Percentiles rank a stretch among this genome's conserved stretches.
Evolutionary conservation across 768 basidiomycete species (phyloP).

Genomic region (Pleurotus citrinopileatus): DNA sequence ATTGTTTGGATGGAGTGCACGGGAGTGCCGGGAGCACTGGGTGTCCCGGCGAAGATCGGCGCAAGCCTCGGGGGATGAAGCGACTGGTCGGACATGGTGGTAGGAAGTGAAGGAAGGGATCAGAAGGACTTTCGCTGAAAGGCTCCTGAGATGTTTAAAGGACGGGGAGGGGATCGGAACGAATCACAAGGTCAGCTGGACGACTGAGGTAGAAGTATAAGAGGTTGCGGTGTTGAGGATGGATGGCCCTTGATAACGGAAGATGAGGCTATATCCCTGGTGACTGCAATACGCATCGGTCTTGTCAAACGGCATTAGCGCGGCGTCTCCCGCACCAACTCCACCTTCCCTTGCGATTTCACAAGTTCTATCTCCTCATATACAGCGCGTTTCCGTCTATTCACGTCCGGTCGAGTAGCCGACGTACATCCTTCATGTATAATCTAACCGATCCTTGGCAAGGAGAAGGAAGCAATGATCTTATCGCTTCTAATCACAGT

Average conservation of each 20-base stretch:
- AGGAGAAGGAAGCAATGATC: constrained; percentile 18
- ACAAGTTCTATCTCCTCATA: constrained; percentile 10
- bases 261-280: neutral
- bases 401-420: constrained; percentile 16
- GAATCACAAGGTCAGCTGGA: constrained; percentile 16
- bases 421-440: neutral
- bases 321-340: constrained; percentile 26
- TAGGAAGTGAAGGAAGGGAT: constrained; percentile 15
- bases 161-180: constrained; percentile 12
- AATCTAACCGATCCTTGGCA: constrained; percentile 15
- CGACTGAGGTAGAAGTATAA: constrained; percentile 8
- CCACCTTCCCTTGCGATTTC: constrained; percentile 16
- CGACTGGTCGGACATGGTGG: constrained; percentile 40
- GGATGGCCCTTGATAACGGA: constrained; percentile 9
- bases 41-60: constrained; percentile 67
- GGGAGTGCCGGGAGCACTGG: constrained; percentile 79
- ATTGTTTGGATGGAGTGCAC: constrained; percentile 90
- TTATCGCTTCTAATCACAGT: constrained; percentile 3
- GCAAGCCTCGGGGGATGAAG: constrained; percentile 76
- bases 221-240: constrained; percentile 2
- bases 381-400: constrained; percentile 18
- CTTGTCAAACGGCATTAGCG: constrained; percentile 19
- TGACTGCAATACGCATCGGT: constrained; percentile 20
- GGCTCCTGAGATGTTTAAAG: constrained; percentile 2
- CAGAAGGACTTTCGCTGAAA: constrained; percentile 10